Base-by-base conservation (phyloP, 2,329 filamentous ascomycete species). In the Colletotrichum graminicola region DNA sequence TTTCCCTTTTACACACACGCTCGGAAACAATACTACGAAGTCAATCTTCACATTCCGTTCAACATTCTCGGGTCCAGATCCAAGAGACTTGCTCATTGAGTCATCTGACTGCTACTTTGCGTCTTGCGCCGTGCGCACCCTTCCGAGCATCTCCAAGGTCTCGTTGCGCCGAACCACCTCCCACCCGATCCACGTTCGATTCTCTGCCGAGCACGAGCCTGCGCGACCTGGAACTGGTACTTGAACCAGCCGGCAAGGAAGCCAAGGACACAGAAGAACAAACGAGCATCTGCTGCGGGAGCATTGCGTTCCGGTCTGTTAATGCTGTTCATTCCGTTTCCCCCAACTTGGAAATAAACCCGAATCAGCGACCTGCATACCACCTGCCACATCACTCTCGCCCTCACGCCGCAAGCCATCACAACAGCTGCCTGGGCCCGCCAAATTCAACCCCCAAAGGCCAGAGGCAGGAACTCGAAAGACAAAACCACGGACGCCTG, bases 331-430 rank as follows among this genome's bases (percentile, higher is more conserved):
- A 75, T 54, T 73, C 72, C 71, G 74, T 75, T 74, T 71, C 71
- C 73, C 74, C 76, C 75, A 78, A 76, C 74, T 75, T 76, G 75
- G 76, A 76, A 73, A 76, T 54, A 78, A 80, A 76, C 80, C 83
- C 80, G 76, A 82, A 84, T 76, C 77, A 82, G 81, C 80, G 77
- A 82, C 82, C 76, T 85, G 83, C 83, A 85, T 83, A 79, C 78
- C 76, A 76, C 77, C 80, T 83, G 83, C 82, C 83, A 84, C 81
- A 80, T 84, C 82, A 84, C 79, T 80, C 80, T 69, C 52, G 45
- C 34, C 43, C 45, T 80, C 80, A 76, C 79, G 77, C 80, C 78
- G 80, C 78, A 80, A 80, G 78, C 79, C 79, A 79, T 80, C 80
- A 77, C 80, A 80, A 80, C 79, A 29, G 81, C 78, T 78, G 79